These are phyloP conservation scores for Boechera divaricarpa DNA, from an alignment of 345 rosid genomes.

Conservation along the genomic window DNA sequence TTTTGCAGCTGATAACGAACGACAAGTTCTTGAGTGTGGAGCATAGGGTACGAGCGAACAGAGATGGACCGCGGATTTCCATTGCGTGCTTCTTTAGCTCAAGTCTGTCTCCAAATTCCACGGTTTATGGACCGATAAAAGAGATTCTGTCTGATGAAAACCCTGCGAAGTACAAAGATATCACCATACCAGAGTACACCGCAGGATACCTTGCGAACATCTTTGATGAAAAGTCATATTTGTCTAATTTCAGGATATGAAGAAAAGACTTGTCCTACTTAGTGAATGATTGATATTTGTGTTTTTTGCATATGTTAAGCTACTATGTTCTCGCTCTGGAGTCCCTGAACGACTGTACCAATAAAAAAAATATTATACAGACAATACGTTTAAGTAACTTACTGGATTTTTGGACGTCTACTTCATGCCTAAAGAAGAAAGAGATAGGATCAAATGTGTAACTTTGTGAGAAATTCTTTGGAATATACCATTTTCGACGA, in stretches of 20 bases:
- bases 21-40: constrained; percentile 40
- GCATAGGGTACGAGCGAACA: constrained; percentile 36
- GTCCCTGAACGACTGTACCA: not conserved
- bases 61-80: constrained; percentile 30
- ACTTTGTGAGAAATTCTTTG: no score
- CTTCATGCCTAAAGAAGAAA: no score
- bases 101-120: constrained; percentile 16
- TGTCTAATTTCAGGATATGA: constrained; percentile 13
- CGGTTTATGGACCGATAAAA: constrained; percentile 36
- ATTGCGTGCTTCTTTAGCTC: constrained; percentile 41
- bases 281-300: not conserved
- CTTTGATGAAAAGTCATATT: constrained; percentile 4
- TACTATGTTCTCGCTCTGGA: not conserved
- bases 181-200: constrained; percentile 37
- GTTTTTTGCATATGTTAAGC: not conserved
- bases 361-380: no score
- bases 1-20: constrained; percentile 30
- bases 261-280: not conserved
- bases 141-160: constrained; percentile 30
- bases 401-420: no score
- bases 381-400: no score
- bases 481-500: no score
- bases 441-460: no score
- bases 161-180: constrained; percentile 23
- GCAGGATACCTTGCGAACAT: constrained; percentile 9